A percentile compares a stretch with the other conserved stretches of the same genome.
Evolutionary conservation across 495 filamentous ascomycete genomes (phyloP).

Genomic region (Collariella sp.): DNA sequence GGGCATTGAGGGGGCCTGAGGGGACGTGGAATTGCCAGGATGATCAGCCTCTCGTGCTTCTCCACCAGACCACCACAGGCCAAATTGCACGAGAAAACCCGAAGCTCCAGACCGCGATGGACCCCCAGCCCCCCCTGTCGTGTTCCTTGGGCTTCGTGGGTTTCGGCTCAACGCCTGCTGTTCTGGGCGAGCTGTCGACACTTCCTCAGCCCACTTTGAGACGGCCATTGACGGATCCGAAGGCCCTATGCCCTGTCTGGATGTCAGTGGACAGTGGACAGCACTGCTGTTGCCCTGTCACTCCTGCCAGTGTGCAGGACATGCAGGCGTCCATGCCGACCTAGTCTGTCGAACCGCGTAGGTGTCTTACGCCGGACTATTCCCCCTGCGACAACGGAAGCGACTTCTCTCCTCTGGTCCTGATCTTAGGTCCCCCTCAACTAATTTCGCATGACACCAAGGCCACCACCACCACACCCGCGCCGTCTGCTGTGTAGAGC

Average conservation of each 20-base stretch:
- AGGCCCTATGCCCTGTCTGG: background rate
- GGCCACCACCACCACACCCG: background rate
- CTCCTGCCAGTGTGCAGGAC: no score
- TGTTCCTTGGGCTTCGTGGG: background rate
- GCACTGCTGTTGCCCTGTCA: no score
- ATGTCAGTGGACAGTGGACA: background rate
- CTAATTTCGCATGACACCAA: background rate
- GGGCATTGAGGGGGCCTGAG: no score
- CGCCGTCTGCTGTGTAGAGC: background rate
- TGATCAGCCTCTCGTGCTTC: background rate
- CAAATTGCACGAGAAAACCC: conserved; percentile 5
- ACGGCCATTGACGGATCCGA: background rate
- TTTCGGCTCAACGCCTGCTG: background rate
- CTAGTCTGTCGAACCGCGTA: background rate
- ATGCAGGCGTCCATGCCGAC: no score
- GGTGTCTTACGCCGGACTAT: background rate
- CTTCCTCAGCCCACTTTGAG: conserved; percentile 7
- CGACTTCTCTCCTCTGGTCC: no score
- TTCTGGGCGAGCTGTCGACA: conserved; percentile 3
- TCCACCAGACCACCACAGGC: conserved; percentile 4
- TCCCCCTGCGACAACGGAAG: background rate
- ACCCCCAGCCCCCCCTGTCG: conserved; percentile 6
- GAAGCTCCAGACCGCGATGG: conserved; percentile 19
- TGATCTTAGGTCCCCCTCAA: background rate
- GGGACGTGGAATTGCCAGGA: conserved; percentile 7